Base-by-base conservation (phyloP, 306 rosid species). In the Vigna nakashimae region DNA sequence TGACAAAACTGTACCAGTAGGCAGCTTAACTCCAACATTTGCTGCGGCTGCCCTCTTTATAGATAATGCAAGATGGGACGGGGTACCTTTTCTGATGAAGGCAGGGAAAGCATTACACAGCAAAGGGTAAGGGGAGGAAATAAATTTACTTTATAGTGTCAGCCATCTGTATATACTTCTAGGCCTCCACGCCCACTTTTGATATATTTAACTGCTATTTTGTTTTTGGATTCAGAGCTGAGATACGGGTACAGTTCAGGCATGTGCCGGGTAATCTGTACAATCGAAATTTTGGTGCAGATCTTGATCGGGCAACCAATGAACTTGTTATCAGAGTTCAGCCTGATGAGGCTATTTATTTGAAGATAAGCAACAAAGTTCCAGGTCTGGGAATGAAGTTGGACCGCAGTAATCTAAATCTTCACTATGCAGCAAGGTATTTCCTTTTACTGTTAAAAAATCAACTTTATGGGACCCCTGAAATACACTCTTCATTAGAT, bases 11-110 rank as follows among this genome's bases (percentile, higher is more conserved):
- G 98, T 93, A 52, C 98, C 98, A 38, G 86, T 83, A 46, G 97
- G 14, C 82, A 93, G 98, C 84, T 88, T 91, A 72, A 91, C 98
- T 70, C 98, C 98, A 48, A 93, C 98, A 28, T 93, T 93, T 84
- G 98, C 98, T 10, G 98, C 98, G 1, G 98, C 98, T 53, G 86
- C 98, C 71, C 92, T 93, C 83, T 93, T 93, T 82, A 93, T 93
- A 57, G 89, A 93, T 74, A 93, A 93, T 56, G 97, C 98, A 71
- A 84, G 98, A 88, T 93, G 98, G 98, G 98, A 93, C 42, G 98
- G 98, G 59, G 98, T 93, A 30, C 98, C 98, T 75, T 93, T 93
- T 78, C 82, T 93, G 42, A 89, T 93, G 97, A 93, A 93, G 79
- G 98, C 98, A 4, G 98, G 98, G 65, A 93, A 93, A 89, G 98